A percentile compares a stretch with the other conserved stretches of the same genome.
These are phyloP conservation scores for Lactarius psammicola DNA, from an alignment of 768 basidiomycete species.

Conservation along the genomic window DNA sequence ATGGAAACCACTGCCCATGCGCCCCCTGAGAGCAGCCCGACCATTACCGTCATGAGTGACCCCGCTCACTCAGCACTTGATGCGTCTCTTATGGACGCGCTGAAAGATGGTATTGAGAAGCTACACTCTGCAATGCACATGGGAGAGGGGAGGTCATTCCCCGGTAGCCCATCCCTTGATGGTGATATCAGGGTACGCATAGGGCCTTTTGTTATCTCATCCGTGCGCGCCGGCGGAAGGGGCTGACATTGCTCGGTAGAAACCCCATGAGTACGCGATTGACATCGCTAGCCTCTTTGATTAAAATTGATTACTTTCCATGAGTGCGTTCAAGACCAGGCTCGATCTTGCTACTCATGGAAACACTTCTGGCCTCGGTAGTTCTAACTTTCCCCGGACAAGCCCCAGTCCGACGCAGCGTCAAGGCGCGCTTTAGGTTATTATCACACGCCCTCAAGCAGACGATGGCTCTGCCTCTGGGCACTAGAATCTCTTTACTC, in stretches of 20 bases:
- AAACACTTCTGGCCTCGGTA: background rate
- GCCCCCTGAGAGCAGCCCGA: background rate
- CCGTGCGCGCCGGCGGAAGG: background rate
- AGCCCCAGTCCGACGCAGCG: background rate
- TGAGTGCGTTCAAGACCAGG: background rate
- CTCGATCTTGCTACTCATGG: background rate
- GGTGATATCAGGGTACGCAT: background rate
- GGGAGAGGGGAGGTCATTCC: background rate
- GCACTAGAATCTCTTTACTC: background rate
- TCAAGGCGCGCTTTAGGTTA: background rate
- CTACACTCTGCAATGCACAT: background rate
- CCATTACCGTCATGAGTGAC: background rate
- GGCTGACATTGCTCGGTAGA: constrained; percentile 1
- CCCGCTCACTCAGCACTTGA: background rate
- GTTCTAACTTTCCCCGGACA: background rate
- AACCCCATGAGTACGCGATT: constrained; percentile 7
- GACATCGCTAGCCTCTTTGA: background rate
- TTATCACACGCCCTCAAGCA: background rate
- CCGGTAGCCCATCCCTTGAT: background rate
- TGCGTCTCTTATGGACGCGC: too few species aligned
- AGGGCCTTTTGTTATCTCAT: background rate
- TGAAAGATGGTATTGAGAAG: background rate
- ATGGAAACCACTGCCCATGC: background rate
- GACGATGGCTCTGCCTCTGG: background rate
- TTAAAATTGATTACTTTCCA: background rate